Conservation (phyloP, 1,284 basidiomycete genomes). For the Trametes pubescens region DNA sequence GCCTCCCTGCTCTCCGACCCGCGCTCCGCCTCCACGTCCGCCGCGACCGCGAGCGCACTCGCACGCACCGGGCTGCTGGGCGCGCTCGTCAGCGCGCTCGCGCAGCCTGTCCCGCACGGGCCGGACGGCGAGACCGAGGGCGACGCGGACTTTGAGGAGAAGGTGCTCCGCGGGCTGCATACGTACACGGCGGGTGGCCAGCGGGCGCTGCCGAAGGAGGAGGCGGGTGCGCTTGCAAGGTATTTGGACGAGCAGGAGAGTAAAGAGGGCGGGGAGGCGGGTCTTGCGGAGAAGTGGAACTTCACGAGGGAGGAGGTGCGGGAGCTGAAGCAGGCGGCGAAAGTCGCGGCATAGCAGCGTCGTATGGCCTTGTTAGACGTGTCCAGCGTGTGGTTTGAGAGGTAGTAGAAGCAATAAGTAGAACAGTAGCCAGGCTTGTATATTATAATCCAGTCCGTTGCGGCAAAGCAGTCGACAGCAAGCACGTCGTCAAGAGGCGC, state of each 20-base stretch:
- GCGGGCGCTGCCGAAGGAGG: slow-evolving; percentile 46
- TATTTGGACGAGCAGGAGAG: slow-evolving; percentile 41
- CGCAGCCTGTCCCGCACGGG: slow-evolving; percentile 67
- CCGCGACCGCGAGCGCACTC: slow-evolving; percentile 60
- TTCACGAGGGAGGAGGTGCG: slow-evolving; percentile 35
- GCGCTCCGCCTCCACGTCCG: slow-evolving; percentile 52
- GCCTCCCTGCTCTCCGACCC: slow-evolving; percentile 64
- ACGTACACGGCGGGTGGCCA: slow-evolving; percentile 62
- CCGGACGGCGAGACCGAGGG: slow-evolving; percentile 72
- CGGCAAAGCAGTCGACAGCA: neutral
- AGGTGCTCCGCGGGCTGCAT: slow-evolving; percentile 67
- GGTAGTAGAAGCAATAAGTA: neutral
- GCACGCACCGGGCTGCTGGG: slow-evolving; percentile 53
- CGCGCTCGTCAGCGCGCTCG: slow-evolving; percentile 53
- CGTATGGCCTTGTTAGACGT: neutral
- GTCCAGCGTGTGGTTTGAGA: neutral
- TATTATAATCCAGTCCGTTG: slow-evolving; percentile 15
- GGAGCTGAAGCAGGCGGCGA: slow-evolving; percentile 30
- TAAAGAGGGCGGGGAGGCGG: slow-evolving; percentile 31
- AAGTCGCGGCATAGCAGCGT: neutral
- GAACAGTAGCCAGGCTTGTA: slow-evolving; percentile 7
- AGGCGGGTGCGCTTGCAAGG: slow-evolving; percentile 52
- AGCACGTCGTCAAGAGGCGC: neutral
- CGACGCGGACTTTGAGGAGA: slow-evolving; percentile 87
- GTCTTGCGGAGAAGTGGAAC: slow-evolving; percentile 40